Evolutionary conservation across 2,329 filamentous ascomycete species (phyloP).

Genomic region (Aspergillus puulaauensis): DNA sequence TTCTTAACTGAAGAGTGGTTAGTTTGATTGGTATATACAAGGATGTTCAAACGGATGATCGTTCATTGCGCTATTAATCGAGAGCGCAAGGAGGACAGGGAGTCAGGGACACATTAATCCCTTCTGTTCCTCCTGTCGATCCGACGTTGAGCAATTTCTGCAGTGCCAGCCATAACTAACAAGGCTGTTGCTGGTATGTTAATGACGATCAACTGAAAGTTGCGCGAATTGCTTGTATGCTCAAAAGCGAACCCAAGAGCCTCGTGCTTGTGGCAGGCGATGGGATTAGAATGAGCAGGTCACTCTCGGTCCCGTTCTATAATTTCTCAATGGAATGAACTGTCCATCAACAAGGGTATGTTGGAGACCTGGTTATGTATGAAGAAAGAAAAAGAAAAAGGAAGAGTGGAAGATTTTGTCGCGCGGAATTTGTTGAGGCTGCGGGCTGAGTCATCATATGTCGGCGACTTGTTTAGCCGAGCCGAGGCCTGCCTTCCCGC

Average conservation of each 20-base stretch:
- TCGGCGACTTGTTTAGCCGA: not conserved
- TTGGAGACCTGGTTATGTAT: conserved; percentile 43
- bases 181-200: not conserved
- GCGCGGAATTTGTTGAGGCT: conserved; percentile 16
- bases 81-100: not conserved
- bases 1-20: not conserved
- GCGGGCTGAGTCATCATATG: conserved; percentile 10
- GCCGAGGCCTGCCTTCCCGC: not conserved
- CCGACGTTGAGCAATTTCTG: not conserved
- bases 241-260: conserved; percentile 46
- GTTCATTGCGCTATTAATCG: not conserved
- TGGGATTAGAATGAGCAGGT: conserved; percentile 46
- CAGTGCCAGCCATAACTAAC: no score
- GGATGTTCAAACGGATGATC: not conserved
- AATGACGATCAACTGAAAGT: not conserved
- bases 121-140: not conserved
- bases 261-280: conserved; percentile 32
- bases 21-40: not conserved
- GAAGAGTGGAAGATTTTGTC: conserved; percentile 10
- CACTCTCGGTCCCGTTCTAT: conserved; percentile 43
- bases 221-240: conserved; percentile 31
- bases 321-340: conserved; percentile 43
- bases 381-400: conserved; percentile 23
- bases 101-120: conserved; percentile 7
- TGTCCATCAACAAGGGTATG: conserved; percentile 46